phyloP scores from a whole-genome alignment of 106 monocot genomes.

The Apostasia ramifera region DNA sequence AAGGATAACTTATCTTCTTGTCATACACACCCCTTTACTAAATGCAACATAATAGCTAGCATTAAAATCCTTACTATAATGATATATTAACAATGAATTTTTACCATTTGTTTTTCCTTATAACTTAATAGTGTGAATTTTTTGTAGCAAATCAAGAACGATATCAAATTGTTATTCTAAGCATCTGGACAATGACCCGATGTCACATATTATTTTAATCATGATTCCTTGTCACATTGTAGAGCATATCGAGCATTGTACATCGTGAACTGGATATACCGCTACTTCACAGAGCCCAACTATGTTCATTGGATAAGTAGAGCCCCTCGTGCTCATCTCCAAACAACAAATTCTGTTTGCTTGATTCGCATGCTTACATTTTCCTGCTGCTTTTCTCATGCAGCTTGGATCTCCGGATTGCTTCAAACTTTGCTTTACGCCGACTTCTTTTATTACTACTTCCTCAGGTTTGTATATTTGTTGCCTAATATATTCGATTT shows the following conservation, averaged over 20 bases:
- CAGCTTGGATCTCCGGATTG: constrained; percentile 89
- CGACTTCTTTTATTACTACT: constrained; percentile 96
- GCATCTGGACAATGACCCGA: no score
- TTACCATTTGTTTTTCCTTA: no score
- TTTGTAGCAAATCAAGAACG: no score
- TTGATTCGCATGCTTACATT: not conserved
- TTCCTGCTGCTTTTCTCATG: not conserved
- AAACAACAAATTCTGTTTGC: not conserved
- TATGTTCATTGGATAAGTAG: constrained; percentile 95
- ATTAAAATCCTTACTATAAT: no score
- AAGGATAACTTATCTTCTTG: no score
- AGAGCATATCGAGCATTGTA: constrained; percentile 84
- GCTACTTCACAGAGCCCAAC: constrained; percentile 84
- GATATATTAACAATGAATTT: no score
- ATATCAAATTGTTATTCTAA: no score
- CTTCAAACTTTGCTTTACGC: constrained; percentile 87
- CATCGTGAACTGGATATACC: constrained; percentile 90
- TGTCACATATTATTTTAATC: no score
- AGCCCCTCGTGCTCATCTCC: not conserved
- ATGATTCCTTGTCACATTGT: constrained; percentile 10
- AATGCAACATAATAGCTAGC: no score
- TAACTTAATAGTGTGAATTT: no score
- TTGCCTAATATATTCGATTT: not conserved
- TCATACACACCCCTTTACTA: no score
- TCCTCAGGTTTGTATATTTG: constrained; percentile 47